Percentiles rank a stretch among this genome's conserved stretches.
These are phyloP conservation scores for Thecamonas trahens DNA, from an alignment of 78 protist species.

Conservation along the genomic window DNA sequence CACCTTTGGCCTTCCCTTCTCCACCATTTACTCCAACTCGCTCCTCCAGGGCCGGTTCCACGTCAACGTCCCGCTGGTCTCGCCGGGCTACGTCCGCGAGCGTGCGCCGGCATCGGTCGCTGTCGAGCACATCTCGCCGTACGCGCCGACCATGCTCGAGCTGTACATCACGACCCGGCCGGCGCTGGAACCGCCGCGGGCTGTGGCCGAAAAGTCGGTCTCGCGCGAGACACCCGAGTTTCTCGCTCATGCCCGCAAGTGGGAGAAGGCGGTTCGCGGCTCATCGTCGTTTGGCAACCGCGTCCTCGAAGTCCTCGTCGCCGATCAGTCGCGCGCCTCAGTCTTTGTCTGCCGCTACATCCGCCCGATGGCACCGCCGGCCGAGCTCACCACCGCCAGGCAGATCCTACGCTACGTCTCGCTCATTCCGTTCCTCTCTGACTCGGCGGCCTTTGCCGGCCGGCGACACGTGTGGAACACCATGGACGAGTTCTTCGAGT, in stretches of 20 bases:
- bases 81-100: background rate
- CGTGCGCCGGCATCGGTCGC: background rate
- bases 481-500: constrained; percentile 4
- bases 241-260: background rate
- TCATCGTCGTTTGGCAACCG: background rate
- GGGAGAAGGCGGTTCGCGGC: background rate
- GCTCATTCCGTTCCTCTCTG: constrained; percentile 22
- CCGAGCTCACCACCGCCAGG: background rate
- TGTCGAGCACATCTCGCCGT: background rate
- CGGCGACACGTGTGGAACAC: constrained; percentile 16
- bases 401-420: constrained; percentile 18
- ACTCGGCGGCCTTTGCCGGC: constrained; percentile 11
- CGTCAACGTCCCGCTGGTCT: background rate
- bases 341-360: constrained; percentile 16
- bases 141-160: background rate
- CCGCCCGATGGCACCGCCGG: constrained; percentile 11
- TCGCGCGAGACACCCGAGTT: background rate
- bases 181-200: background rate
- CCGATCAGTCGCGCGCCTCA: background rate
- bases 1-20: background rate
- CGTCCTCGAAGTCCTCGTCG: background rate
- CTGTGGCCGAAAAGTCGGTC: background rate
- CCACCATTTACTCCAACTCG: constrained; percentile 2
- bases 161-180: constrained; percentile 2
- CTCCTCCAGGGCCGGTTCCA: constrained; percentile 6